Percentiles rank a stretch among this genome's conserved stretches.
Conservation (phyloP, 495 filamentous ascomycete genomes). For the Platismatia glauca region DNA sequence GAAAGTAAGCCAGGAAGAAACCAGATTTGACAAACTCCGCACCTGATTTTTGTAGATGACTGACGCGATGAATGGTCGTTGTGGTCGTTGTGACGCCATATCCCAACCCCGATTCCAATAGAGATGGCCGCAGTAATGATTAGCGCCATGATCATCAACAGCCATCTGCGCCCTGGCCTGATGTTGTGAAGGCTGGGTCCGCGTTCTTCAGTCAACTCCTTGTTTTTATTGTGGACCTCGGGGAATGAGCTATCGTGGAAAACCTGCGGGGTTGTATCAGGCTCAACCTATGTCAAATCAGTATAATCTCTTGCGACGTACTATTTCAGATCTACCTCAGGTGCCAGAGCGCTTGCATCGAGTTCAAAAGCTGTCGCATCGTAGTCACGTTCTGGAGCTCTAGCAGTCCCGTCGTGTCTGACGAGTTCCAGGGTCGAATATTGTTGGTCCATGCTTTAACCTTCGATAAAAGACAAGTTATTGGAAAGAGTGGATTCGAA, state of each 20-base stretch:
- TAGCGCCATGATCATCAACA: neutral
- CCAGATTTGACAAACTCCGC: neutral
- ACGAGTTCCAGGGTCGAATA: neutral
- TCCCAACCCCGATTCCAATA: neutral
- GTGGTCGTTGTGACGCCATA: neutral
- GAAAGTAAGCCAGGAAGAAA: neutral
- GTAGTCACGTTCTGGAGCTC: neutral
- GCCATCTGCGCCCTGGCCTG: neutral
- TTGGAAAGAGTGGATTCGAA: no score
- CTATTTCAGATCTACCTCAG: neutral
- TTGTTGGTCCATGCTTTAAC: no score
- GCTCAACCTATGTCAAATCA: neutral
- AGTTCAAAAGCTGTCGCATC: neutral
- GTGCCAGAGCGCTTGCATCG: neutral
- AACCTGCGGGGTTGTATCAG: neutral
- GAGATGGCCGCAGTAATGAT: neutral
- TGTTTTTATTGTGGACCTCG: neutral
- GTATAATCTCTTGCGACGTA: neutral
- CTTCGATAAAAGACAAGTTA: no score
- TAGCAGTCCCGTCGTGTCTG: neutral
- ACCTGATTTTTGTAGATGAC: neutral
- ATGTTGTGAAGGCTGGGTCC: neutral
- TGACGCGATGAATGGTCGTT: neutral
- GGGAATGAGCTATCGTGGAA: neutral
- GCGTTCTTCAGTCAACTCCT: neutral